phyloP scores from a whole-genome alignment of 2,329 filamentous ascomycete genomes.

The Sclerotinia glacialis region DNA sequence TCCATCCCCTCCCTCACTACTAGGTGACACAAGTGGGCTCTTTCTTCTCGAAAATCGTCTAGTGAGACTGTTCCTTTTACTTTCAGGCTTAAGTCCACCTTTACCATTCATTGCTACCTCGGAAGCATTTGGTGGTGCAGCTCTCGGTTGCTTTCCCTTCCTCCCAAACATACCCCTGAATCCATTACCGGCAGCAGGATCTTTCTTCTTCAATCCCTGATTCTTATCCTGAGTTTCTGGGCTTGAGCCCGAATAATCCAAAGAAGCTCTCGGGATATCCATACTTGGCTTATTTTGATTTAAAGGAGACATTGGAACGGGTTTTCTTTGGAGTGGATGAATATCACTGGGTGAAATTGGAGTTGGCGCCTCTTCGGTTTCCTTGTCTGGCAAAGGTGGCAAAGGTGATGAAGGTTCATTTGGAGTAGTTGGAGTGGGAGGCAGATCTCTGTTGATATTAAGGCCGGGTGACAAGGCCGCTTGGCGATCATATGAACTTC shows the following conservation, averaged over 20 bases:
- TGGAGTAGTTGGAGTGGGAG: constrained; percentile 43
- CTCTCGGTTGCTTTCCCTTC: constrained; percentile 43
- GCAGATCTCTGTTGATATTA: constrained; percentile 33
- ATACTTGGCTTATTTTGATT: constrained; percentile 27
- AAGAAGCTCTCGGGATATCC: constrained; percentile 31
- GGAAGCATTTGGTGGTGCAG: constrained; percentile 23
- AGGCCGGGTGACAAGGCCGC: constrained; percentile 26
- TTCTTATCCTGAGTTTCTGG: constrained; percentile 47
- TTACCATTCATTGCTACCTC: constrained; percentile 38
- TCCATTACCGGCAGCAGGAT: constrained; percentile 42
- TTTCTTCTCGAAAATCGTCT: constrained; percentile 45
- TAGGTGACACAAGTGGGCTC: constrained; percentile 31
- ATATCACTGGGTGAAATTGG: constrained; percentile 27
- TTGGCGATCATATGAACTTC: constrained; percentile 31
- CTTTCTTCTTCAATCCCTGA: constrained; percentile 56
- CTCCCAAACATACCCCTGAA: constrained; percentile 65
- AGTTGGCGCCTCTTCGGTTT: constrained; percentile 41
- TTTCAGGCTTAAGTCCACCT: constrained; percentile 36
- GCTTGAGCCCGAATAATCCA: constrained; percentile 38
- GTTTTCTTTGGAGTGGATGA: constrained; percentile 27
- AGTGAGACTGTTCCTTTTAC: constrained; percentile 33
- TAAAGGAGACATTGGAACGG: constrained; percentile 25
- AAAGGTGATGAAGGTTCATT: constrained; percentile 24
- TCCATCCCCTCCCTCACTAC: constrained; percentile 28
- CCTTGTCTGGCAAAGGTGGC: constrained; percentile 25